Conservation (phyloP, 495 filamentous ascomycete genomes). For the Penicillium pancosmium region DNA sequence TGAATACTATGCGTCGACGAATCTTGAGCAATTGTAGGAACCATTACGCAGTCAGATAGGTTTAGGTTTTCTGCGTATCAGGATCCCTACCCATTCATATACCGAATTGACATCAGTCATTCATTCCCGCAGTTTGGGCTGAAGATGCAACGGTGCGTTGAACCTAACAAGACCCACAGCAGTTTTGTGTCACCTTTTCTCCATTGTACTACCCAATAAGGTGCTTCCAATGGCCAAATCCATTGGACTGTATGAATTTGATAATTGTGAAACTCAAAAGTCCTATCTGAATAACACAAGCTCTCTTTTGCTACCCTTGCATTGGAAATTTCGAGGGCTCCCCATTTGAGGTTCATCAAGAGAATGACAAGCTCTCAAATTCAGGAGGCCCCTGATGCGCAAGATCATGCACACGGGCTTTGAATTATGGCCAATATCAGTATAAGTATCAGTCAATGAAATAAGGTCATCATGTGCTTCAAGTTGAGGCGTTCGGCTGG, state of each 20-base stretch:
- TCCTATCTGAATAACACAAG: not conserved
- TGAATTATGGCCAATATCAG: too few relatives aligned
- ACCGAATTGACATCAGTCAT: not conserved
- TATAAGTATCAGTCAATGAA: too few relatives aligned
- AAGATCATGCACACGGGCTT: too few relatives aligned
- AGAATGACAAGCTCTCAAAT: too few relatives aligned
- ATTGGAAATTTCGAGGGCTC: too few relatives aligned
- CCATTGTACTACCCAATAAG: not conserved
- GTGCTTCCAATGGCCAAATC: not conserved
- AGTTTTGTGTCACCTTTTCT: not conserved
- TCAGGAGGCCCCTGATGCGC: too few relatives aligned
- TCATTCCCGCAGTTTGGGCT: not conserved
- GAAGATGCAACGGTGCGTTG: conserved; percentile 5
- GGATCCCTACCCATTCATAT: not conserved
- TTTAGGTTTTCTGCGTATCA: not conserved
- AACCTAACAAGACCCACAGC: not conserved
- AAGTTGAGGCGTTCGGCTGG: too few relatives aligned
- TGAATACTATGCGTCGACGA: not conserved
- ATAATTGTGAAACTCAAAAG: not conserved
- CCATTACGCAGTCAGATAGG: not conserved
- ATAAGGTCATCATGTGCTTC: too few relatives aligned
- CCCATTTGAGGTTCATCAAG: too few relatives aligned
- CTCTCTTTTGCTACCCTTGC: not conserved
- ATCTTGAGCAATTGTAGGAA: not conserved
- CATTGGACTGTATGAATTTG: not conserved